Base-by-base conservation (phyloP, 805 yeast genomes). In the Myxozyma melibiosi region DNA sequence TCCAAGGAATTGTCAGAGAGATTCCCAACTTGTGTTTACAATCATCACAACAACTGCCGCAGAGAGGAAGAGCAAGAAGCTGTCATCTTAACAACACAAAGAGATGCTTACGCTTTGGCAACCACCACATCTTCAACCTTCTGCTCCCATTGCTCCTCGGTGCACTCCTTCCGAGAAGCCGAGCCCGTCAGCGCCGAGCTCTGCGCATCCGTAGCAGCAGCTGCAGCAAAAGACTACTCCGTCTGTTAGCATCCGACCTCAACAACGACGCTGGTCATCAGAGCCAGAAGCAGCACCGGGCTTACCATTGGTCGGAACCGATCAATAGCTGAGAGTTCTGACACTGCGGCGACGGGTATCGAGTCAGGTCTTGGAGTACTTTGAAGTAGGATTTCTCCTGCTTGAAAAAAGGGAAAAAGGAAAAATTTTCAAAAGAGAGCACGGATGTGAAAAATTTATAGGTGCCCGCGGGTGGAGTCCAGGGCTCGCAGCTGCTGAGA, bases 121-220 rank as follows among this genome's bases (percentile, higher is more conserved):
- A 69, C 61, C 16, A 46, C 41, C 6, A 68, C 63, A 28, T 56
- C 66, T 16, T 63, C 56, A 35, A 67, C 55, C 44, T 65, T 63
- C 30, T 58, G 58, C n/a, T 65, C 65, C 72, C 72, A 69, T 39
- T 67, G 66, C 42, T 66, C 67, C 33, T 55, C 62, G 11, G 63
- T 55, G 38, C 66, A 68, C 31, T 34, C 51, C 20, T 37, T 44
- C 37, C 37, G 45, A 27, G 45, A 33, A 39, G 53, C 6, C 20
- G 42, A 9, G 1, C 43, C 43, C n/a, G 27, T 14, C 42, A 28
- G 33, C 9, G 40, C 3, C 40, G 25, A 18, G 22, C 24, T 27
- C 16, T 45, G 50, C 20, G 40, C 30, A 4, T 45, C 40, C 2
- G 50, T 16, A 16, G 40, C 22, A 16, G 50, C 50, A 14, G 33